phyloP scores from a whole-genome alignment of 208 protist species.

The Leishmania arabica region DNA sequence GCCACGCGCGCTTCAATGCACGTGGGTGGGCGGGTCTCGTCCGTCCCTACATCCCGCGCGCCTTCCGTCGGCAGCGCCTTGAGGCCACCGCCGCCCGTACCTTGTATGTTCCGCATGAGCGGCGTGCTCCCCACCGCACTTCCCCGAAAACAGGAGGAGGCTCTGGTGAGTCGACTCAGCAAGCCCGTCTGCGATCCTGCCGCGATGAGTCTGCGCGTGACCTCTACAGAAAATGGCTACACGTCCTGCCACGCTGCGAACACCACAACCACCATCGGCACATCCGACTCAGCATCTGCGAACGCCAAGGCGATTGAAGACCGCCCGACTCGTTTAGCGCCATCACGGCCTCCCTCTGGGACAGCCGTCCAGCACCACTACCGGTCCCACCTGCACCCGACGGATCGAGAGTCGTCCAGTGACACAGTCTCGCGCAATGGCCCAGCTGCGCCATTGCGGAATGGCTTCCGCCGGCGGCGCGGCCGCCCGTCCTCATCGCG shows the following conservation, averaged over 20 bases:
- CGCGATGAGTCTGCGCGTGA: constrained; percentile 13
- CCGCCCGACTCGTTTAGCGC: neutral
- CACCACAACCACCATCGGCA: neutral
- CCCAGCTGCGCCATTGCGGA: neutral
- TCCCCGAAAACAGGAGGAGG: constrained; percentile 27
- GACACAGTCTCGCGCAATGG: neutral
- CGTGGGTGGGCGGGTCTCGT: no score
- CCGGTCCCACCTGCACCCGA: no score
- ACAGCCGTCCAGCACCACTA: neutral
- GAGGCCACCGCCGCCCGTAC: constrained; percentile 10
- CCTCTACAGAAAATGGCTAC: neutral
- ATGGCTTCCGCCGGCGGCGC: neutral
- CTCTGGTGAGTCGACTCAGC: constrained; percentile 35
- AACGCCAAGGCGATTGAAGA: neutral
- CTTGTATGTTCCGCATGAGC: constrained; percentile 37
- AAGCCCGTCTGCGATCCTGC: constrained; percentile 26
- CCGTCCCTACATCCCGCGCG: no score
- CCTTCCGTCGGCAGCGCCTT: neutral
- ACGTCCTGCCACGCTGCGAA: neutral
- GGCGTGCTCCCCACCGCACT: constrained; percentile 25
- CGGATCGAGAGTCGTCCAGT: neutral
- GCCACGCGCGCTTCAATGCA: neutral
- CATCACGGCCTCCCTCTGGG: neutral
- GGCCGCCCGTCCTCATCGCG: neutral
- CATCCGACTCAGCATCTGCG: neutral